Conservation (phyloP, 2,329 filamentous ascomycete species). For the Hymenoscyphus salicellus region DNA sequence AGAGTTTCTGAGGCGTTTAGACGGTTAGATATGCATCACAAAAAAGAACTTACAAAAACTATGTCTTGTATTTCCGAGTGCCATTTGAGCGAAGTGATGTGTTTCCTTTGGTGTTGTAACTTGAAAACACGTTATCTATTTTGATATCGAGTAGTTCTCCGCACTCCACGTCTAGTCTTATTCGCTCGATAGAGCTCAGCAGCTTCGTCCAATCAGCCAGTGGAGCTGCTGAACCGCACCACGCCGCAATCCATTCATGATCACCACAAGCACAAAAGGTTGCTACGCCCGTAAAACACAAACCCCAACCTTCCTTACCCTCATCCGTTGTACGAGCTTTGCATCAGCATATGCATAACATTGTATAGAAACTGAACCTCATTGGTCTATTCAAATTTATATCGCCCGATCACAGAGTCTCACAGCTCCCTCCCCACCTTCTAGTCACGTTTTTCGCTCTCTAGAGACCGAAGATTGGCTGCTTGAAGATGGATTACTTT, state of each 20-base stretch:
- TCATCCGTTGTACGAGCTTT: not conserved
- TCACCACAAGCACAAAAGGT: not conserved
- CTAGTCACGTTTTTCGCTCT: not conserved
- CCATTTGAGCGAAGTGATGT: not conserved
- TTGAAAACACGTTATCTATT: no score
- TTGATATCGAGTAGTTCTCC: no score
- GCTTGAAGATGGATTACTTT: conserved; percentile 23
- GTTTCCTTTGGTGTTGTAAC: not conserved
- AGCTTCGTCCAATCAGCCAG: not conserved
- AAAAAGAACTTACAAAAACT: conserved; percentile 3
- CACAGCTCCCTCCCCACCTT: not conserved
- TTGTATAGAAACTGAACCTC: not conserved
- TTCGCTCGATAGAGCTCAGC: not conserved
- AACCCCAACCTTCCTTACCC: not conserved
- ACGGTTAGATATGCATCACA: conserved; percentile 20
- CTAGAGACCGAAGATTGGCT: not conserved
- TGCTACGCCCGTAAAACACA: not conserved
- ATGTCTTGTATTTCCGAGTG: not conserved
- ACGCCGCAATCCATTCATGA: not conserved
- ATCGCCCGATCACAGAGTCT: not conserved
- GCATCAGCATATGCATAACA: not conserved
- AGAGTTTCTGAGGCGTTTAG: conserved; percentile 20
- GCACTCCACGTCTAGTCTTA: no score
- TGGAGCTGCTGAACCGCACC: not conserved
- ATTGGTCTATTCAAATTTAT: not conserved